Percentiles rank a stretch among this genome's conserved stretches.
phyloP scores from a whole-genome alignment of 768 basidiomycete genomes.

The Termitomyces sp. region DNA sequence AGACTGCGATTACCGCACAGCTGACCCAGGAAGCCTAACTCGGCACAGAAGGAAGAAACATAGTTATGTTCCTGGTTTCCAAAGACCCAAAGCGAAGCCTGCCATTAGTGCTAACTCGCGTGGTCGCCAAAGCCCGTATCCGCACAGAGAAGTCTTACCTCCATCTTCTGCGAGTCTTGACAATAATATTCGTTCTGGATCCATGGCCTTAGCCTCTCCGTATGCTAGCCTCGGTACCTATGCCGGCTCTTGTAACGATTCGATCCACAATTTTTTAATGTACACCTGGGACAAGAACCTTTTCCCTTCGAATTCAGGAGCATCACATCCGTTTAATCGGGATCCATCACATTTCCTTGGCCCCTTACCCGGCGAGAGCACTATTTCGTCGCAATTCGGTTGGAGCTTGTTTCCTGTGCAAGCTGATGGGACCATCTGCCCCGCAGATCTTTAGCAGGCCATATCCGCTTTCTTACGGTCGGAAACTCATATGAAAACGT shows the following conservation, averaged over 20 bases:
- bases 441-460: not conserved
- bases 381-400: not conserved
- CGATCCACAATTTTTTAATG: not conserved
- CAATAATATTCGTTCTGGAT: not conserved
- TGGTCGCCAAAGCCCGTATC: not conserved
- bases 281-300: conserved; percentile 2
- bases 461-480: not conserved
- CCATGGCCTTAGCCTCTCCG: not conserved
- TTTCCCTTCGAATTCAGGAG: not conserved
- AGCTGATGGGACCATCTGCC: not conserved
- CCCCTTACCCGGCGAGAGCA: not conserved
- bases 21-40: conserved; percentile 23
- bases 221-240: not conserved
- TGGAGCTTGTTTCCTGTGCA: not conserved
- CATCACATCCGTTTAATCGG: not conserved
- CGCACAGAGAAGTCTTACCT: not conserved
- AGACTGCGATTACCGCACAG: conserved; percentile 20
- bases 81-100: conserved; percentile 1
- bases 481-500: not conserved
- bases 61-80: conserved; percentile 14
- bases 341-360: not conserved
- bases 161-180: not conserved
- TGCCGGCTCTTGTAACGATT: not conserved
- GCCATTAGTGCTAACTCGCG: not conserved
- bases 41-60: conserved; percentile 26